Base-by-base conservation (phyloP, 495 filamentous ascomycete genomes). In the Pyrenula massariospora region DNA sequence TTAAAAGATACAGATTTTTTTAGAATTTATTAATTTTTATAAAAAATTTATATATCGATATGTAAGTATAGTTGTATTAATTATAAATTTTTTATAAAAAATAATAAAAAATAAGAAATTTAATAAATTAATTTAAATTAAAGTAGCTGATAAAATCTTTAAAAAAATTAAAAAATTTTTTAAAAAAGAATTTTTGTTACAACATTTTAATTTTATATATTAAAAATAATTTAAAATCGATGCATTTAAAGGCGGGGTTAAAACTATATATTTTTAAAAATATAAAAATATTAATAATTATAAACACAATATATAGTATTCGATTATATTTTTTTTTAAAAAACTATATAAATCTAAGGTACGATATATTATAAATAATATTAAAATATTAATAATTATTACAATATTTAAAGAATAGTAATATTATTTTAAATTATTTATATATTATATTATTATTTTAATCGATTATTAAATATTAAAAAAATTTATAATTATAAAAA, bases 21-120 rank as follows among this genome's bases (percentile, higher is more conserved):
- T 55, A 49, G 22, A 24, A 20, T 55, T 55, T 49, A 22, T 24
- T 19, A 55, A 58, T n/a, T 56, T 53, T 22, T 56, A 58, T 58
- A 22, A 11, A 56, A 0, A 20, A 36, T 42, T 55, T 36, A 56
- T 56, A 49, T 42, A 42, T 2, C 2, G 12, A 24, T 56, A 58
- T 15, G 47, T 19, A 5, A 25, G 42, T 3, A 47, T 55, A 48
- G 12, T 22, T n/a, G n/a, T 3, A 1, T 24, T 15, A 0, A 54
- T 56, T 12, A 52, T 24, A 0, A 22, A 52, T 15, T 5, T 56
- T 3, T 15, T 56, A 54, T 19, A 52, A 11, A 10, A 10, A 3
- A 57, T 42, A 42, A 42, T 8, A 42, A 42, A 15, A 42, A 15
- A 15, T 15, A 42, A 15, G 15, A 42, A 42, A 15, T 42, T 48